Base-by-base conservation (phyloP, 805 yeast genomes). In the Saccharomyces paradoxus region DNA sequence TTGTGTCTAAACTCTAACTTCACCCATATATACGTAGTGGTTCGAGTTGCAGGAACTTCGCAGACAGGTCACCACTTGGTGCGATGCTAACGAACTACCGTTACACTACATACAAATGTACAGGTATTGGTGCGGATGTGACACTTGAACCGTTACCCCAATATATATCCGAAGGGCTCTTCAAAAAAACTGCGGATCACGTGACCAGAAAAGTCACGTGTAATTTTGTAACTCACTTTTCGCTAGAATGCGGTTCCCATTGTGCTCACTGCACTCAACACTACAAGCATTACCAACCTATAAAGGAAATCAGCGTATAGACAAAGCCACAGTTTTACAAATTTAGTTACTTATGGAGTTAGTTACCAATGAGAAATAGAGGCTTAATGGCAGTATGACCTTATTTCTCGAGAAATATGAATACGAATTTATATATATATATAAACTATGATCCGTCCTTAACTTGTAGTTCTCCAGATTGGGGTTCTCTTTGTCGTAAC, bases 311-410 rank as follows among this genome's bases (percentile, higher is more conserved):
- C 22, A 17, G 24, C 22, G 4, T 37, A 37, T 6, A 17, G 21
- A 21, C 17, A 9, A 51, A 51, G 53, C 53, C 53, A 51, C 53
- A 51, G 46, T 51, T 51, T 49, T 51, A 50, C 44, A 17, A 22
- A 14, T 9, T 27, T 21, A 37, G 44, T 17, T 24, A 17, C 24
- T 17, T 37, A 37, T 37, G 44, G 4, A 37, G 7, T 37, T 37
- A 8, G 9, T 37, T 17, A 21, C 44, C 44, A 37, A 17, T 37
- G 44, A 17, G 44, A 37, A 37, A 37, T 10, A 37, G 44, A 37
- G 24, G 44, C 24, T 8, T 8, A 37, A 8, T n/a, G 4, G 21
- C 22, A 5, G 21, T n/a, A n/a, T n/a, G 21, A n/a, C 41, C 2
- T 6, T 37, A 37, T 37, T 37, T 21, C 44, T 37, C 44, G 44